These are phyloP conservation scores for Guyanaporus albipodus DNA, from an alignment of 768 basidiomycete genomes.

Conservation along the genomic window DNA sequence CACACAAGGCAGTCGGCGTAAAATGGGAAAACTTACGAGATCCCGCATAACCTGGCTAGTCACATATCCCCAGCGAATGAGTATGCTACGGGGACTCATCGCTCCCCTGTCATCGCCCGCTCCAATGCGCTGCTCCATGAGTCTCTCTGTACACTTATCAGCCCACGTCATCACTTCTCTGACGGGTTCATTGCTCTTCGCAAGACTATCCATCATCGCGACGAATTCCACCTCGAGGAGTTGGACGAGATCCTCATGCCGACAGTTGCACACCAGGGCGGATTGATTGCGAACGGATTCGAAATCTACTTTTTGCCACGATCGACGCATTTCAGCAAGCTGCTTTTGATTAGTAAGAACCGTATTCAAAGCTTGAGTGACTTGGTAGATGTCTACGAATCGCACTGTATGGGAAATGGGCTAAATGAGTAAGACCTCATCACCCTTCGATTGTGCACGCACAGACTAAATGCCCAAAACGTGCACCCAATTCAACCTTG, in stretches of 20 bases:
- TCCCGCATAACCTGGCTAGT: conserved; percentile 92
- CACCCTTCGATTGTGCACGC: conserved; percentile 34
- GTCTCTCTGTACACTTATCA: conserved; percentile 80
- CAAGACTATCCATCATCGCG: conserved; percentile 63
- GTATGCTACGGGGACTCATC: conserved; percentile 81
- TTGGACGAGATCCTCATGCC: conserved; percentile 84
- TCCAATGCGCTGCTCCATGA: conserved; percentile 68
- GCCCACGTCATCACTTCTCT: conserved; percentile 89
- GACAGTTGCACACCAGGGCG: conserved; percentile 90
- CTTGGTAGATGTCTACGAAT: conserved; percentile 89
- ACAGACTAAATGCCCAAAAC: conserved; percentile 89
- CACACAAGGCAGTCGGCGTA: neutral
- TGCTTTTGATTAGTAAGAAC: conserved; percentile 86
- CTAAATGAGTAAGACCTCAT: conserved; percentile 1
- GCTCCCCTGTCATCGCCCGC: conserved; percentile 69
- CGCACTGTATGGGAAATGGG: conserved; percentile 51
- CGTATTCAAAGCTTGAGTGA: conserved; percentile 85
- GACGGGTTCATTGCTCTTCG: conserved; percentile 75
- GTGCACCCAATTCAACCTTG: conserved; percentile 85
- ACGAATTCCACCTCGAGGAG: conserved; percentile 84
- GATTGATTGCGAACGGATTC: conserved; percentile 90
- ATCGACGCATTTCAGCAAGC: conserved; percentile 78
- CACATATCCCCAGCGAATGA: conserved; percentile 91
- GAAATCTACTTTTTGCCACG: conserved; percentile 87
- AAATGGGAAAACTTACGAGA: conserved; percentile 49